Base-by-base conservation (phyloP, 768 basidiomycete species). In the Pulveroboletus ravenelii region DNA sequence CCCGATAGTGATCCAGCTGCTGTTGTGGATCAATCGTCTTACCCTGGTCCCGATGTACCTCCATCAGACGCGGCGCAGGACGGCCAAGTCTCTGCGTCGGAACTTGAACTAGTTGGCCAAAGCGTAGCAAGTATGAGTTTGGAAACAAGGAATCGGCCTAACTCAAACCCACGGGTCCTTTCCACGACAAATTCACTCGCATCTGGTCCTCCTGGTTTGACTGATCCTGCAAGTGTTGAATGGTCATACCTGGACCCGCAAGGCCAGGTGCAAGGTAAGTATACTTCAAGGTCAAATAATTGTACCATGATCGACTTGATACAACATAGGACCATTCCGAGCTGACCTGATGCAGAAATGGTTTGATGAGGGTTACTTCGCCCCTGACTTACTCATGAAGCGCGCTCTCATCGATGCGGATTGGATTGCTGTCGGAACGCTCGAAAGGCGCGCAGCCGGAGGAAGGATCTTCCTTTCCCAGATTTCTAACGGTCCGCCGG, bases 171-270 rank as follows among this genome's bases (percentile, higher is more conserved):
- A 17, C 58, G 45, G 30, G 41, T 37, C 39, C 32, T 37, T 17
- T 13, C 62, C 36, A 48, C 52, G 13, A 47, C 27, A 17, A 57
- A 54, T 37, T 23, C 52, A 47, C 52, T 61, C n/a, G 40, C 57
- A 17, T 55, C 57, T 37, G 70, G 65, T 13, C 77, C 78, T 43
- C 76, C 78, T 45, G 77, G 75, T 43, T 57, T 77, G 36, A 54
- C 68, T 40, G 85, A 87, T 70, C 72, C 79, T 30, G 74, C 78
- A 27, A 76, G 68, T 55, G 68, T 93, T 18, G 83, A 90, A 64
- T 97, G 93, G 93, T 87, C 84, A 20, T 97, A 97, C 68, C 80
- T 92, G 44, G 93, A 97, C 64, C 93, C 92, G 17, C 81, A 87
- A 57, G 92, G 93, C n/a, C 81, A 87, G 52, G 73, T 94, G 37